Evolutionary conservation across 2,329 filamentous ascomycete genomes (phyloP).

Genomic region (Chaetothyriales sp.): DNA sequence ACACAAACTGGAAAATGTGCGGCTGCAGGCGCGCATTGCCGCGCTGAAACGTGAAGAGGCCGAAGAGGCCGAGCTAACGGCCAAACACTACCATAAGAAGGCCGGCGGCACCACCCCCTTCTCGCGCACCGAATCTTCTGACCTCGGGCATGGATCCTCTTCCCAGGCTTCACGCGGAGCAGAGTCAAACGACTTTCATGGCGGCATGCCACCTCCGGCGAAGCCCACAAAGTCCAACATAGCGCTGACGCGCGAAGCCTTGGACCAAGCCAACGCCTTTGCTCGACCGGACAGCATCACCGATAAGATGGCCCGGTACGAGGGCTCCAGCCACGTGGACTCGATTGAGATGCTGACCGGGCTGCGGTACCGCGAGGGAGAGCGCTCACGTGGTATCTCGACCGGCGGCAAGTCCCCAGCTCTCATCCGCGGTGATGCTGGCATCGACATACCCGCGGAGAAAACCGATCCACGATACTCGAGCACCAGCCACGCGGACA

Average conservation of each 20-base stretch:
- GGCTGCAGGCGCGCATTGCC: conserved; percentile 67
- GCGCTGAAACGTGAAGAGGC: conserved; percentile 76
- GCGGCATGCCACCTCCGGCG: conserved; percentile 53
- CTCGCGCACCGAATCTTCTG: conserved; percentile 9
- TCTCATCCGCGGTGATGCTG: conserved; percentile 71
- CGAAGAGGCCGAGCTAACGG: conserved; percentile 58
- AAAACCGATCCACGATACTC: conserved; percentile 47
- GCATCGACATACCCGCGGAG: conserved; percentile 70
- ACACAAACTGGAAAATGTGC: conserved; percentile 92
- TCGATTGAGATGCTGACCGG: conserved; percentile 90
- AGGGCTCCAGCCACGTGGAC: conserved; percentile 63
- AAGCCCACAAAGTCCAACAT: conserved; percentile 49
- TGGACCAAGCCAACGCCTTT: conserved; percentile 56
- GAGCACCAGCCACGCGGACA: conserved; percentile 41
- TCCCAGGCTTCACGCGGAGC: conserved; percentile 9
- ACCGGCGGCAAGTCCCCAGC: conserved; percentile 71
- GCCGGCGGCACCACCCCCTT: conserved; percentile 11
- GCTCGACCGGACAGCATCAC: conserved; percentile 60
- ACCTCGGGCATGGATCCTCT: conserved; percentile 9
- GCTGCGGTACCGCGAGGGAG: conserved; percentile 72
- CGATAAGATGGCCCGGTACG: conserved; percentile 74
- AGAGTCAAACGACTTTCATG: conserved; percentile 18
- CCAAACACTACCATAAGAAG: conserved; percentile 22
- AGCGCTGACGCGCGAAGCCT: conserved; percentile 63
- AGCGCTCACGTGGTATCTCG: conserved; percentile 75